A percentile compares a stretch with the other conserved stretches of the same genome.
Evolutionary conservation across 768 basidiomycete genomes (phyloP).

Genomic region (Calocera viscosa): DNA sequence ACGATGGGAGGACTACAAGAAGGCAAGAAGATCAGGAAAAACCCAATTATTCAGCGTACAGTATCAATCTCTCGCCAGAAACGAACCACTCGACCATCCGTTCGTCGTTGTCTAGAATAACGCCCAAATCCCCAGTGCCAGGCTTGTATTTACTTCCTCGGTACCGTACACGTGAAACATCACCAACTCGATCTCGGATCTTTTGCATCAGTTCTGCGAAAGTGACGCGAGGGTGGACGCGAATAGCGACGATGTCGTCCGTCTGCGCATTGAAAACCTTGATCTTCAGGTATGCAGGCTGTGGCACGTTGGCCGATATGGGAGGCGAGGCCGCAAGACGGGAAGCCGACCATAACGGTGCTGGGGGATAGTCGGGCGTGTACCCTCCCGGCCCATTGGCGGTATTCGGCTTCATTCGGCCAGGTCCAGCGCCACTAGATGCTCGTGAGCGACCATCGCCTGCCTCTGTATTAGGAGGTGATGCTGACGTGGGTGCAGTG

Average conservation of each 20-base stretch:
- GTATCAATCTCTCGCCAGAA: conserved; percentile 65
- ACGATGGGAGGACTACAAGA: neutral
- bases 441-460: conserved; percentile 3
- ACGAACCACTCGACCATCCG: conserved; percentile 58
- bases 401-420: neutral
- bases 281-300: conserved; percentile 80
- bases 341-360: neutral
- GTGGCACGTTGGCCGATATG: neutral
- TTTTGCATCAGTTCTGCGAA: conserved; percentile 82
- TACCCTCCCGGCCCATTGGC: neutral
- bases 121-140: conserved; percentile 40
- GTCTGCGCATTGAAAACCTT: conserved; percentile 91
- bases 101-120: conserved; percentile 49
- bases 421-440: conserved; percentile 2
- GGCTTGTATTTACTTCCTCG: conserved; percentile 27
- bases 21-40: conserved; percentile 2
- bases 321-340: neutral
- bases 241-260: conserved; percentile 92
- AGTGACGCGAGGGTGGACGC: conserved; percentile 85
- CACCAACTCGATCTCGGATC: conserved; percentile 74
- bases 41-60: conserved; percentile 34
- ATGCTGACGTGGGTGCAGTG: conserved; percentile 4
- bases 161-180: conserved; percentile 56
- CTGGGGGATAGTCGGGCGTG: neutral
- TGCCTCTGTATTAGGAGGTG: conserved; percentile 2